Base-by-base conservation (phyloP, 129 eudicot species). In the Ambrosia artemisiifolia region DNA sequence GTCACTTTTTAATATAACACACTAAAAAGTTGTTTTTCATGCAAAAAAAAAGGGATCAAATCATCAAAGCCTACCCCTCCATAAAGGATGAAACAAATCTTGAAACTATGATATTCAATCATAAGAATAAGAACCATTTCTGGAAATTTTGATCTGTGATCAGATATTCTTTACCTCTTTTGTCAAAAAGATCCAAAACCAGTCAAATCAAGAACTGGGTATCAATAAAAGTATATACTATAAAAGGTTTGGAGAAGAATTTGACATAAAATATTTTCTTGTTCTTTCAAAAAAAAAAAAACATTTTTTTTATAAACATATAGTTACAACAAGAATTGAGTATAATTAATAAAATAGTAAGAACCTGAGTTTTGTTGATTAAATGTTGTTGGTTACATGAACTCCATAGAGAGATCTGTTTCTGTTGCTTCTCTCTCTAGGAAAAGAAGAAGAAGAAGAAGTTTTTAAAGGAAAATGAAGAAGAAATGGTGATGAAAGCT, bases 91-190 rank as follows among this genome's bases (percentile, higher is more conserved):
- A 66, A 75, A 65, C n/a, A 75, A 65, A 36, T 42, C 30, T 43
- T 65, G 42, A 47, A 68, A 14, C 51, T 47, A 3, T 30, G 64
- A 69, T 59, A n/a, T 28, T 48, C 13, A 67, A 60, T 59, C 54
- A 68, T 46, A 40, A 55, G 8, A 56, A 55, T 50, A 67, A 76
- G 42, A 56, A 57, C 80, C 75, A 59, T 76, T 44, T 76, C 75
- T 57, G 60, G 80, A 68, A 68, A 46, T 35, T 48, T 5, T 60
- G 63, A 67, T 16, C 42, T 33, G 5, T 16, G 11, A 51, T 48
- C 10, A 4, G 16, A 10, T 32, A 30, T 43, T 50, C 56, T 47
- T 47, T 59, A 59, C 69, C 69, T 17, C 3, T 44, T 76, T 68
- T 59, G 56, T n/a, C 35, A 1, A 60, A 60, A 59, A 47, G 42